Percentiles rank a stretch among this genome's conserved stretches.
phyloP scores from a whole-genome alignment of 2,329 filamentous ascomycete genomes.

The Penicillium nordicum region DNA sequence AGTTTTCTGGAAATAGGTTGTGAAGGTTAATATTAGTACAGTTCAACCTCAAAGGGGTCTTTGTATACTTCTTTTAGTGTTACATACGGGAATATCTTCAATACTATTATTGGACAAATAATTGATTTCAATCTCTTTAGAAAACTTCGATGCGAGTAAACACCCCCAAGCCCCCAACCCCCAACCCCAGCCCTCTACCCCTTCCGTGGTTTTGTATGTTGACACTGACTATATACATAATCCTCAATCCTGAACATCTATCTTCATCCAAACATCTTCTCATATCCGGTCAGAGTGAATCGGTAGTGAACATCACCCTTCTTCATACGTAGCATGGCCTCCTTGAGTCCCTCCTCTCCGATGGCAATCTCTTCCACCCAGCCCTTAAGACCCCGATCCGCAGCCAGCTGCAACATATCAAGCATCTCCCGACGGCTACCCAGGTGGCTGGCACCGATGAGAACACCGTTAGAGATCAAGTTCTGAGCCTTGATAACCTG shows the following conservation, averaged over 20 bases:
- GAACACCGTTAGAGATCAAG: conserved; percentile 69
- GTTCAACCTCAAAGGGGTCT: background rate
- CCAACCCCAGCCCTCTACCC: background rate
- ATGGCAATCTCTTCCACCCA: conserved; percentile 72
- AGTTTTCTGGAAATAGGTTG: background rate
- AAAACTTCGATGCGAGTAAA: background rate
- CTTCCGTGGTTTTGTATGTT: background rate
- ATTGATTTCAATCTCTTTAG: background rate
- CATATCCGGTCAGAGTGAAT: conserved; percentile 59
- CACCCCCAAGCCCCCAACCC: background rate
- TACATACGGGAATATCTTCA: background rate
- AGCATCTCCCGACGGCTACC: conserved; percentile 68
- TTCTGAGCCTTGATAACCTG: conserved; percentile 69
- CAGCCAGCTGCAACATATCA: conserved; percentile 68
- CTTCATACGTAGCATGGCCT: conserved; percentile 67
- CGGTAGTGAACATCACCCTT: conserved; percentile 70
- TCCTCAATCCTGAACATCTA: background rate
- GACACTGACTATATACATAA: background rate
- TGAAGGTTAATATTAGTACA: background rate
- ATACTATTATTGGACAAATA: background rate
- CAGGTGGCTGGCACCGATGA: conserved; percentile 68
- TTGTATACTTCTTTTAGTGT: background rate
- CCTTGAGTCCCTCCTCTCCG: conserved; percentile 64
- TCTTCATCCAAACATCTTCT: conserved; percentile 33
- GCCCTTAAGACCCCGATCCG: conserved; percentile 64